Evolutionary conservation across 164 flowering plant genomes (phyloP).

Genomic region (Magnolia sinica): DNA sequence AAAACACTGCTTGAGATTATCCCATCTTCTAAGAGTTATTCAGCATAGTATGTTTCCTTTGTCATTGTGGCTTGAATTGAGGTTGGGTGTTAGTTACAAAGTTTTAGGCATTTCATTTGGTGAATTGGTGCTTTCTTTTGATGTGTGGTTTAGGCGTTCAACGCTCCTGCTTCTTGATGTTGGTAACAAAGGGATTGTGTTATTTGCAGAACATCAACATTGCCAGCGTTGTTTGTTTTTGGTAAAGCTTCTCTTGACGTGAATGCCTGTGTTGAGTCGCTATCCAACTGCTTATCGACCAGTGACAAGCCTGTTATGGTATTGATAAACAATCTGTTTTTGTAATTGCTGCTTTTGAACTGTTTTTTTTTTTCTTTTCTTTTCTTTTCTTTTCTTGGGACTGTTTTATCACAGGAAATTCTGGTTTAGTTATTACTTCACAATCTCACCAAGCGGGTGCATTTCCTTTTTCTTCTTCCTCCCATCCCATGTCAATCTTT

Average conservation of each 20-base stretch:
- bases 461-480: not conserved
- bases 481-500: not conserved
- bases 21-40: too few species aligned
- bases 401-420: not conserved
- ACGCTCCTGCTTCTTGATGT: not conserved
- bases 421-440: not conserved
- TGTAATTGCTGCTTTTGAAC: not conserved
- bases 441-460: not conserved
- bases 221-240: conserved; percentile 83
- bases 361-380: not conserved
- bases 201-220: conserved; percentile 66
- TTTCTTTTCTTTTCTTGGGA: not conserved
- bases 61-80: too few species aligned
- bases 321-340: conserved; percentile 12
- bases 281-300: conserved; percentile 33
- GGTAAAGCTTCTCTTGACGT: conserved; percentile 60
- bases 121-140: not conserved
- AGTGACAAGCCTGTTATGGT: conserved; percentile 62
- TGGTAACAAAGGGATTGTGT: not conserved
- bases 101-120: too few species aligned
- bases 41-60: too few species aligned
- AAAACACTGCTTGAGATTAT: too few species aligned
- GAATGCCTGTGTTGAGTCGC: conserved; percentile 41
- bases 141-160: not conserved
- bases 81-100: too few species aligned